Evolutionary conservation across 2,329 filamentous ascomycete genomes (phyloP), one percentile per base, ranked within the genome.

Genomic region (Acarospora socialis): DNA sequence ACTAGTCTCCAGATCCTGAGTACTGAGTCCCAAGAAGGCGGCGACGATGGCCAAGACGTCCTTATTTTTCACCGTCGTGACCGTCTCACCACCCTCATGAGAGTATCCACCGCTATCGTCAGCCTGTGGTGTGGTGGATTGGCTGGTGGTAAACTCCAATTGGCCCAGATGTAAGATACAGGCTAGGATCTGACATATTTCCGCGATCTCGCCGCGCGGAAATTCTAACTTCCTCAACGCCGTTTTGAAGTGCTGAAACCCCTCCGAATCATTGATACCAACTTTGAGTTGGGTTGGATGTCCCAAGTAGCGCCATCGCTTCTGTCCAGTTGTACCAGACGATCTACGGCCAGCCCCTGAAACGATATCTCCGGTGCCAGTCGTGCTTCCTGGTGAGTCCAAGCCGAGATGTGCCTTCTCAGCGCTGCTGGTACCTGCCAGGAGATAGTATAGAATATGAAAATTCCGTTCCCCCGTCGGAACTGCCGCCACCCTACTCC

Each of bases 71-170:
- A 94, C 87, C 2, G 77, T 70, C 0, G 90, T 95, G 17, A 86
- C 65, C 1, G 70, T 81, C 49, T 90, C 81, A 24, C 77, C 82
- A 42, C 90, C 90, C 55, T 98, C 90, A 50, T 93, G 84, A 0
- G 90, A 93, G 57, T 90, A 95, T 13, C 87, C 87, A 34, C 90
- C 90, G 44, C 87, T 95, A 48, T 98, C 90, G 46, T 94, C 86
- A 2, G 73, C 83, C 1, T 72, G 72, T 0, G 73, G 77, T 2
- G 77, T 77, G 1, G 90, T 95, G 43, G 77, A 73, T 45, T 81
- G 77, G 2, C 79, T 77, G 0, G 73, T 84, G 51, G 80, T 75
- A 44, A 98, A 98, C 46, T 98, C 90, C 3, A 98, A 73, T 60
- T 98, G 90, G 17, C 90, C 90, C 44, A 98, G 86, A 53, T 98